A percentile compares a stretch with the other conserved stretches of the same genome.
These are phyloP conservation scores for Mesembryanthemum crystallinum DNA, from an alignment of 148 eudicot genomes.

Conservation along the genomic window DNA sequence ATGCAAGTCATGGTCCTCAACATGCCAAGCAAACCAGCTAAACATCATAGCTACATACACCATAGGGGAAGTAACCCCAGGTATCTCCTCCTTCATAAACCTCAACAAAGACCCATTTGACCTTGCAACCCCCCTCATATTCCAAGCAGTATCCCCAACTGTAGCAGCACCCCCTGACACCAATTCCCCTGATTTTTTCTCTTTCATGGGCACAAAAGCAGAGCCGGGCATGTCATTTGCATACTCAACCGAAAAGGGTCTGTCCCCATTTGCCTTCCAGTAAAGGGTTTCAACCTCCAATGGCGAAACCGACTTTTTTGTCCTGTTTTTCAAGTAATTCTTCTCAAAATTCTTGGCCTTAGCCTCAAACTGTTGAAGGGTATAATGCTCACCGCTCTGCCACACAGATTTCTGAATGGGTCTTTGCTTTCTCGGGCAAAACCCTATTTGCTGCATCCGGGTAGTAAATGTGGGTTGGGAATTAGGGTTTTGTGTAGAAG, in stretches of 20 bases:
- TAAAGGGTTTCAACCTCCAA: slow-evolving; percentile 77
- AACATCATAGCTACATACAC: slow-evolving; percentile 94
- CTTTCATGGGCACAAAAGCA: slow-evolving; percentile 48
- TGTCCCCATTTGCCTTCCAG: slow-evolving; percentile 87
- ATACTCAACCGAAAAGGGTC: slow-evolving; percentile 82
- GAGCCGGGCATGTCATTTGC: slow-evolving; percentile 99
- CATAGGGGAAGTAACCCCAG: slow-evolving; percentile 99
- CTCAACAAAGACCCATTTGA: slow-evolving; percentile 72
- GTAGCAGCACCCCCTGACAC: slow-evolving; percentile 27
- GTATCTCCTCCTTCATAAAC: slow-evolving; percentile 97
- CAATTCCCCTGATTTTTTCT: slow-evolving; percentile 36
- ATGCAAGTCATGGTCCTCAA: slow-evolving; percentile 96
- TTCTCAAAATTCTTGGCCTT: slow-evolving; percentile 78
- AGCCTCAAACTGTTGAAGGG: slow-evolving; percentile 59
- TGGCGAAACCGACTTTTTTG: slow-evolving; percentile 42
- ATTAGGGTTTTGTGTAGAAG: slow-evolving; percentile 37
- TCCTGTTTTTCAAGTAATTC: slow-evolving; percentile 46
- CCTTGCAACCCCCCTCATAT: slow-evolving; percentile 93
- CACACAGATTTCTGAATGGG: slow-evolving; percentile 88
- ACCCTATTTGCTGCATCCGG: slow-evolving; percentile 89
- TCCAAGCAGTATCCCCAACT: slow-evolving; percentile 90
- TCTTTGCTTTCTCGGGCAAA: slow-evolving; percentile 84
- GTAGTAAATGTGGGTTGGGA: slow-evolving; percentile 66
- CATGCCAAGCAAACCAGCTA: slow-evolving; percentile 99
- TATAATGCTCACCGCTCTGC: slow-evolving; percentile 85